Evolutionary conservation across 1,284 basidiomycete species (phyloP).

Genomic region (Cronartium quercuum): DNA sequence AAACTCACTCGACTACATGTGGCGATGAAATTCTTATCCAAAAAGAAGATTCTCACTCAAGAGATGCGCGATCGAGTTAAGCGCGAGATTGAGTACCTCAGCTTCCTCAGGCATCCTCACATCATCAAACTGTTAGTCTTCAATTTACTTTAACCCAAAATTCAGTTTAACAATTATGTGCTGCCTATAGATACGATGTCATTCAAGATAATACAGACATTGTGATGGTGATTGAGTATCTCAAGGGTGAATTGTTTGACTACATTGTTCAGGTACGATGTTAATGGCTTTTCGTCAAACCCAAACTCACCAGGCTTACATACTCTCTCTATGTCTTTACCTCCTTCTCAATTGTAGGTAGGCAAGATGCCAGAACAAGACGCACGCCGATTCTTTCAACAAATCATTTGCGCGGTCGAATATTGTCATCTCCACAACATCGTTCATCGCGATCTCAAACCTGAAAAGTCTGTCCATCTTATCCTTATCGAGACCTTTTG

Average conservation of each 20-base stretch:
- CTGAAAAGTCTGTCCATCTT: conserved; percentile 62
- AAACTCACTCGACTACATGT: conserved; percentile 31
- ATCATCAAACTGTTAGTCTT: conserved; percentile 82
- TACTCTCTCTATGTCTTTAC: not conserved
- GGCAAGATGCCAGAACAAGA: conserved; percentile 72
- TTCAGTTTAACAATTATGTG: not conserved
- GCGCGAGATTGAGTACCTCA: conserved; percentile 74
- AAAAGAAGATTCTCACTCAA: conserved; percentile 37
- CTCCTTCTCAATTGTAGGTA: not conserved
- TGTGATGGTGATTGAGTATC: conserved; percentile 80
- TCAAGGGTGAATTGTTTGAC: conserved; percentile 78
- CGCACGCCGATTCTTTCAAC: conserved; percentile 87
- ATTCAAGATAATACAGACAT: conserved; percentile 88
- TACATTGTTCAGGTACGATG: conserved; percentile 70
- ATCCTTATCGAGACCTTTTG: not conserved
- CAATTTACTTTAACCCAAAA: not conserved
- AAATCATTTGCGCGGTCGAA: conserved; percentile 90
- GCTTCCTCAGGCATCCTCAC: conserved; percentile 81
- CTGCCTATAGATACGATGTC: conserved; percentile 71
- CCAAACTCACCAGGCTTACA: not conserved
- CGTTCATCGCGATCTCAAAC: conserved; percentile 90
- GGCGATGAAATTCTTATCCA: conserved; percentile 37
- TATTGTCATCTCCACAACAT: conserved; percentile 91
- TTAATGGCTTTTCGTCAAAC: not conserved
- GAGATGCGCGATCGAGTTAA: conserved; percentile 37